Evolutionary conservation across 2,329 filamentous ascomycete genomes (phyloP).

Genomic region (Cladophialophora chaetospira): DNA sequence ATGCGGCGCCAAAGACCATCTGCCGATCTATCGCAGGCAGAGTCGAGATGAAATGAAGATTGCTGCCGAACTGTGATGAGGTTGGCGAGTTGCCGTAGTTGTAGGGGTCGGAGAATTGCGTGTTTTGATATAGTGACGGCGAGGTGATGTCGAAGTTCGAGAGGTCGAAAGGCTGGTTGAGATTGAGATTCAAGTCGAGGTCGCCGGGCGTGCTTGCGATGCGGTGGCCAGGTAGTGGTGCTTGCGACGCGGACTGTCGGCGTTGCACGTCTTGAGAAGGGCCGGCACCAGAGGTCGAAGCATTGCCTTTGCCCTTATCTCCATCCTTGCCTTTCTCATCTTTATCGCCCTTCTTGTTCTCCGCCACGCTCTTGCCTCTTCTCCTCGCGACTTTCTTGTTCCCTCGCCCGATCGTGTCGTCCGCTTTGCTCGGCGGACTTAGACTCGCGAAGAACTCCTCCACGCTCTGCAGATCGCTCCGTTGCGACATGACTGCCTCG

Average conservation of each 20-base stretch:
- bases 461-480: constrained; percentile 86
- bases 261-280: constrained; percentile 2
- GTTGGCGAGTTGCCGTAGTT: constrained; percentile 36
- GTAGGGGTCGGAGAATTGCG: constrained; percentile 29
- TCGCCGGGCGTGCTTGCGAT: constrained; percentile 10
- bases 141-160: constrained; percentile 32
- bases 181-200: constrained; percentile 15
- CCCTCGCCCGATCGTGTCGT: constrained; percentile 41
- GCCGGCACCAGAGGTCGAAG: background rate
- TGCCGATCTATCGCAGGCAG: constrained; percentile 74
- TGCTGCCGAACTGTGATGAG: constrained; percentile 38
- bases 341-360: constrained; percentile 39
- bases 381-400: constrained; percentile 48
- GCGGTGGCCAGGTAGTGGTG: constrained; percentile 4
- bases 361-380: constrained; percentile 37
- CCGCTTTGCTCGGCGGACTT: constrained; percentile 59
- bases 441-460: constrained; percentile 90
- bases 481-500: constrained; percentile 87
- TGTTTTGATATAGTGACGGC: constrained; percentile 25
- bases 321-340: constrained; percentile 13
- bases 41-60: constrained; percentile 40
- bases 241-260: background rate
- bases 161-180: constrained; percentile 30
- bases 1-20: constrained; percentile 70
- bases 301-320: constrained; percentile 10